Percentiles rank a stretch among this genome's conserved stretches.
Conservation (phyloP, 139 green algal genomes). For the Chlorella sp. region DNA sequence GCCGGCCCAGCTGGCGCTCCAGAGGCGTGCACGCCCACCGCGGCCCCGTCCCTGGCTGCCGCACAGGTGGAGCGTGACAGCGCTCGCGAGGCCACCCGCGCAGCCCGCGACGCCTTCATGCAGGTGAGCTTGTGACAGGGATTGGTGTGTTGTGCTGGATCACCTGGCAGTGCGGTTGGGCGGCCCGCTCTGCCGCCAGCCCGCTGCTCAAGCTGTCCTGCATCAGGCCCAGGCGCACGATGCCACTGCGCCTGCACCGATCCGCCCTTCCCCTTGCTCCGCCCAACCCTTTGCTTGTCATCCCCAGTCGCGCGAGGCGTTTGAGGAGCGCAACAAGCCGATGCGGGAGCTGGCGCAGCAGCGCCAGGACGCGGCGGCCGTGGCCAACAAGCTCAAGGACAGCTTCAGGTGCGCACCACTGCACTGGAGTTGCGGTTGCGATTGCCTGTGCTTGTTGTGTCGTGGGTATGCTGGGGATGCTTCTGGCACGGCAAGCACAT, state of each 20-base stretch:
- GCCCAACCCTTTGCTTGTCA: too few species aligned
- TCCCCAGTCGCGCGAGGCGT: constrained; percentile 9
- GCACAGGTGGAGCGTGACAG: constrained; percentile 43
- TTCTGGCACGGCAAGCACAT: too few species aligned
- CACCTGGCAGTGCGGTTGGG: too few species aligned
- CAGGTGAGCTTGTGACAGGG: neutral
- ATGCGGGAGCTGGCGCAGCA: constrained; percentile 42
- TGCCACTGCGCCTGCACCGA: too few species aligned
- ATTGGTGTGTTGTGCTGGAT: too few species aligned
- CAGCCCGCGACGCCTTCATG: constrained; percentile 35
- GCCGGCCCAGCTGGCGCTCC: neutral
- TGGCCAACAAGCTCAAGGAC: constrained; percentile 21
- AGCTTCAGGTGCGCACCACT: constrained; percentile 26
- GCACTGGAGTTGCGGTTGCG: too few species aligned
- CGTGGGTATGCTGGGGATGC: too few species aligned
- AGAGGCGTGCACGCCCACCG: neutral
- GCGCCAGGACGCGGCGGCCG: neutral
- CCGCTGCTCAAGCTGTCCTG: too few species aligned
- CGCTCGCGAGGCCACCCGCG: constrained; percentile 26
- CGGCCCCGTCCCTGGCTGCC: neutral
- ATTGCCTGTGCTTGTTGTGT: too few species aligned
- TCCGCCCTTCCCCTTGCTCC: too few species aligned
- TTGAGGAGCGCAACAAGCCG: constrained; percentile 21
- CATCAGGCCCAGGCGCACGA: too few species aligned
- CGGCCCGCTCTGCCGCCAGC: too few species aligned